phyloP scores from a whole-genome alignment of 2,329 filamentous ascomycete species.

The Didymella glomerata region DNA sequence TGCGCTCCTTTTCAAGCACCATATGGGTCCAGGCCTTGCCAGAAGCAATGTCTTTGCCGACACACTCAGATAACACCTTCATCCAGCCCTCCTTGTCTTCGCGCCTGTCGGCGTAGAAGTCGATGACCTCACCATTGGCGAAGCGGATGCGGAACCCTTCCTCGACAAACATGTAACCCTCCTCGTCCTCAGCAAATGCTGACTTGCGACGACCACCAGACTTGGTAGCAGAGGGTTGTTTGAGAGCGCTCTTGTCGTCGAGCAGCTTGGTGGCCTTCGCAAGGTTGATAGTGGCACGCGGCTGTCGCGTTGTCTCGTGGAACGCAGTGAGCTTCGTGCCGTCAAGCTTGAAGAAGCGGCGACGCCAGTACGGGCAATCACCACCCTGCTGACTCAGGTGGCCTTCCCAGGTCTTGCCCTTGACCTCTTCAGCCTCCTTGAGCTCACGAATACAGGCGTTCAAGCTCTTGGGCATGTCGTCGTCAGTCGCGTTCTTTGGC shows the following conservation, averaged over 20 bases:
- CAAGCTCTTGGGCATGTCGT: constrained; percentile 99
- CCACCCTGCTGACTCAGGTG: constrained; percentile 95
- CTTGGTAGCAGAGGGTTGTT: constrained; percentile 79
- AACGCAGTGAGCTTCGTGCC: constrained; percentile 93
- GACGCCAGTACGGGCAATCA: constrained; percentile 98
- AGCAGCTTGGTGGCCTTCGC: constrained; percentile 92
- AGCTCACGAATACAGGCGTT: constrained; percentile 94
- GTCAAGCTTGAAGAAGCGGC: constrained; percentile 93
- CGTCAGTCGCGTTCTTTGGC: constrained; percentile 83
- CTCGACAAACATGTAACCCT: constrained; percentile 99
- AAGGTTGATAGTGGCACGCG: constrained; percentile 95
- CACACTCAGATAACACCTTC: constrained; percentile 78
- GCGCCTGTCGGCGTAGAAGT: constrained; percentile 93
- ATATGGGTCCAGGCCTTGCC: constrained; percentile 69
- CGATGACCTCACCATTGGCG: constrained; percentile 96
- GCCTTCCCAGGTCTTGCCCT: constrained; percentile 83
- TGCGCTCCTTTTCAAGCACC: constrained; percentile 60
- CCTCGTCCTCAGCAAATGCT: constrained; percentile 96
- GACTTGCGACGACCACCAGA: constrained; percentile 85
- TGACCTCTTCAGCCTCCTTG: constrained; percentile 84
- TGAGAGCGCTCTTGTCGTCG: constrained; percentile 85
- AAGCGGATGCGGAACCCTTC: constrained; percentile 99
- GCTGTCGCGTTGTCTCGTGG: constrained; percentile 93
- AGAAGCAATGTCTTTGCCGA: constrained; percentile 64
- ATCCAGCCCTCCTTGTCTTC: constrained; percentile 95